Conservation (phyloP, 179 eudicot species). For the Monotropa hypopitys region DNA sequence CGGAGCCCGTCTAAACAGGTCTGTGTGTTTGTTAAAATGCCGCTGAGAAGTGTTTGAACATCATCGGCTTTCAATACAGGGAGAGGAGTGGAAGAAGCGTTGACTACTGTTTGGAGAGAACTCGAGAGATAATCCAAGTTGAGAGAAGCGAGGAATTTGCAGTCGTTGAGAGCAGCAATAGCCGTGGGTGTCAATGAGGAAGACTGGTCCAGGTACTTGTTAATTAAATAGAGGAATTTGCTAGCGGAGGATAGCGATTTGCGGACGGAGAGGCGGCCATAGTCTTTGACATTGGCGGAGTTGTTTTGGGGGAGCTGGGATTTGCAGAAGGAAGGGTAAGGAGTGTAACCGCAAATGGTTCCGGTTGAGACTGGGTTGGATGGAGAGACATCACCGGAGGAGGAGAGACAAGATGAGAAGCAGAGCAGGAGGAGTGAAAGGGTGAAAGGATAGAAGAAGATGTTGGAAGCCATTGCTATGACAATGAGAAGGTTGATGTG, state of each 20-base stretch:
- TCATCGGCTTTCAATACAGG: neutral
- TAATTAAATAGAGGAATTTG: neutral
- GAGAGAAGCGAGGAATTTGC: conserved; percentile 9
- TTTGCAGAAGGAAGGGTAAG: conserved; percentile 3
- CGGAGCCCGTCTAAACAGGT: conserved; percentile 32
- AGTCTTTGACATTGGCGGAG: neutral
- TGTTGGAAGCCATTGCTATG: conserved; percentile 9
- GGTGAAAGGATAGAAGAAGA: neutral
- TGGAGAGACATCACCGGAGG: conserved; percentile 3
- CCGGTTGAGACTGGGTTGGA: conserved; percentile 15
- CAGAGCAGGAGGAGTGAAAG: conserved; percentile 3
- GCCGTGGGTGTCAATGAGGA: neutral
- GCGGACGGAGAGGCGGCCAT: neutral
- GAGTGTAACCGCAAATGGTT: neutral
- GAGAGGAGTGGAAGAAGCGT: conserved; percentile 10
- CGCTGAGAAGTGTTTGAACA: conserved; percentile 25
- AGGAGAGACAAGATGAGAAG: neutral
- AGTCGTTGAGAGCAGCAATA: neutral
- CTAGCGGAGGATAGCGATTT: neutral
- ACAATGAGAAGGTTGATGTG: neutral
- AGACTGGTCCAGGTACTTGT: neutral
- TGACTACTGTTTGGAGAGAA: conserved; percentile 5
- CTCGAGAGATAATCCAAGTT: conserved; percentile 19
- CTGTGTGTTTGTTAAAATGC: conserved; percentile 29
- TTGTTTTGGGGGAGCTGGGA: neutral